These are phyloP conservation scores for Teunomyces stri DNA, from an alignment of 805 yeast species.

Conservation along the genomic window DNA sequence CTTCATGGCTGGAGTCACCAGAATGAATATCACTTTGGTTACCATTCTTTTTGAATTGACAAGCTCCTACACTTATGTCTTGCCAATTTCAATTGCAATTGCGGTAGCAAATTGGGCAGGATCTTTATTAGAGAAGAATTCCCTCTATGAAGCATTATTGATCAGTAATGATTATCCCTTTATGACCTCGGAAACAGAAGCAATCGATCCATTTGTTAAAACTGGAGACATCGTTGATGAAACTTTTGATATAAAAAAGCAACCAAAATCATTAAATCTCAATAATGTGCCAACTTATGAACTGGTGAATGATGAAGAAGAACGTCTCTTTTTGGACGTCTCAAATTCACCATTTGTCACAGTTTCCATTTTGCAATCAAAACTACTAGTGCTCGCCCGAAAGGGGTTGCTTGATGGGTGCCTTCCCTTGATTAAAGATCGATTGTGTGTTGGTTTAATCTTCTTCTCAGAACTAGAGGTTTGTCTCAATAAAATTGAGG, in stretches of 20 bases:
- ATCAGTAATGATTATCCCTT: constrained; percentile 52
- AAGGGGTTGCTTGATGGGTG: constrained; percentile 51
- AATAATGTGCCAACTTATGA: background rate
- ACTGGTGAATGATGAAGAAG: background rate
- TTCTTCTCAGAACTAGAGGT: constrained; percentile 52
- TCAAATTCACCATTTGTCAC: constrained; percentile 34
- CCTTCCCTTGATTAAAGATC: constrained; percentile 42
- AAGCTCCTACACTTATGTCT: constrained; percentile 53
- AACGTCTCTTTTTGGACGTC: constrained; percentile 24
- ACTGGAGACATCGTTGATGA: constrained; percentile 37
- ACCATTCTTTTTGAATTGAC: constrained; percentile 54
- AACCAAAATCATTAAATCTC: background rate
- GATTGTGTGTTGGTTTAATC: constrained; percentile 42
- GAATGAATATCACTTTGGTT: constrained; percentile 54
- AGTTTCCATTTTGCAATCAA: constrained; percentile 27
- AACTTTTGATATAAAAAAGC: constrained; percentile 9
- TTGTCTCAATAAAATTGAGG: constrained; percentile 45
- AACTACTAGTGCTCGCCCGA: constrained; percentile 36
- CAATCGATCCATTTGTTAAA: constrained; percentile 26
- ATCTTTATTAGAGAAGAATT: constrained; percentile 46
- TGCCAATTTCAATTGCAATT: constrained; percentile 55
- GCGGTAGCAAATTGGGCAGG: constrained; percentile 60
- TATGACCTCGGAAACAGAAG: constrained; percentile 42
- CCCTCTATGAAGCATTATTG: constrained; percentile 50
- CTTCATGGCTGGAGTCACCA: constrained; percentile 55